Evolutionary conservation across 2,329 filamentous ascomycete genomes (phyloP).

Genomic region (Colletotrichum sp.): DNA sequence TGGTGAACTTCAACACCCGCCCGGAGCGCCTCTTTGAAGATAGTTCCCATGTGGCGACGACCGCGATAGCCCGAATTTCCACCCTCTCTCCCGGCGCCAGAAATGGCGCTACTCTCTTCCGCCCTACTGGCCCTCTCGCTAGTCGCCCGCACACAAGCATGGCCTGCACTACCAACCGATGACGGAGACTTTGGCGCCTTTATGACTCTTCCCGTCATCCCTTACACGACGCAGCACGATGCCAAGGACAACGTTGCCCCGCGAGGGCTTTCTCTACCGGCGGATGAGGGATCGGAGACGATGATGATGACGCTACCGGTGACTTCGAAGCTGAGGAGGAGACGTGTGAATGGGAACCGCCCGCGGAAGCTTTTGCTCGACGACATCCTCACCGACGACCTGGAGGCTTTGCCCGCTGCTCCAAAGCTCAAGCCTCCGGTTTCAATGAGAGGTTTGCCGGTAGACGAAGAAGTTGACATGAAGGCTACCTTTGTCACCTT

Average conservation of each 20-base stretch:
- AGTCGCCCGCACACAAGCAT: constrained; percentile 8
- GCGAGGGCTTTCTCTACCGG: constrained; percentile 8
- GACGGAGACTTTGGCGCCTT: constrained; percentile 3
- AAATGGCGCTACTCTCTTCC: constrained; percentile 12
- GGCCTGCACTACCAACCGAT: constrained; percentile 22
- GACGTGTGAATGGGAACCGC: not conserved
- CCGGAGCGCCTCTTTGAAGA: not conserved
- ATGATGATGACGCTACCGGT: constrained; percentile 17
- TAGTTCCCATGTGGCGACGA: constrained; percentile 20
- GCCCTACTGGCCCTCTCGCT: constrained; percentile 19
- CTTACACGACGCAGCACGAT: constrained; percentile 1
- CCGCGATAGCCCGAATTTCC: constrained; percentile 16
- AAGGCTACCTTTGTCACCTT: constrained; percentile 28
- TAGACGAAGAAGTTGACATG: constrained; percentile 8
- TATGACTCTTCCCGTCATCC: constrained; percentile 19
- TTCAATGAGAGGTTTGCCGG: not conserved
- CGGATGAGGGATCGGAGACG: not conserved
- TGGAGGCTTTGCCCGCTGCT: not conserved
- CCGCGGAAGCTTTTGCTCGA: constrained; percentile 4
- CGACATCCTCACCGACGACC: not conserved
- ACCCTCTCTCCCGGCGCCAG: not conserved
- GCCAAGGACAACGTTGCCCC: not conserved
- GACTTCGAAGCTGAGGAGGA: not conserved
- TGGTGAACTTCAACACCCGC: not conserved
- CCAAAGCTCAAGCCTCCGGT: not conserved